Conservation (phyloP, 306 rosid genomes). For the Begonia peltatifolia region DNA sequence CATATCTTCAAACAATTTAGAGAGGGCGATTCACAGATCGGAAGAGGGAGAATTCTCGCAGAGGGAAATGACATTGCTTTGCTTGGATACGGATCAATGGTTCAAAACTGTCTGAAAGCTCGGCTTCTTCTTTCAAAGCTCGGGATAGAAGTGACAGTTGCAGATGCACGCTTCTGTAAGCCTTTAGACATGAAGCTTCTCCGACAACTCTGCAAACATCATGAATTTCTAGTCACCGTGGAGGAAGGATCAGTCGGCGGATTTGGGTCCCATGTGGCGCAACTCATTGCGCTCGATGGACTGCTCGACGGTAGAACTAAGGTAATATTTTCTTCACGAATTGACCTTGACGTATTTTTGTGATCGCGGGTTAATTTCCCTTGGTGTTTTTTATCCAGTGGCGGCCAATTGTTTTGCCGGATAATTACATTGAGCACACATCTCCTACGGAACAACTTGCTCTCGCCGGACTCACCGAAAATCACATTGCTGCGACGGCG, state of each 20-base stretch:
- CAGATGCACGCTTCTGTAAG: conserved; percentile 97
- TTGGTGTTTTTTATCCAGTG: conserved; percentile 29
- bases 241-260: conserved; percentile 97
- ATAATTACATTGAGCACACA: conserved; percentile 72
- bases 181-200: conserved; percentile 81
- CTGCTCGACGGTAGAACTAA: conserved; percentile 61
- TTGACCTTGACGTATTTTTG: background rate
- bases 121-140: conserved; percentile 63
- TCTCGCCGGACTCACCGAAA: conserved; percentile 68
- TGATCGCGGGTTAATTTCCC: background rate
- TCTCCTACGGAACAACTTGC: conserved; percentile 70
- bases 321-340: conserved; percentile 24
- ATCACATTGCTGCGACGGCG: conserved; percentile 80
- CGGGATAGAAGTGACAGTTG: conserved; percentile 83
- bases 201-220: conserved; percentile 65
- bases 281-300: conserved; percentile 77
- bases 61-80: conserved; percentile 83
- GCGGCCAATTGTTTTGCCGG: conserved; percentile 85
- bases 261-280: conserved; percentile 90
- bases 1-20: background rate
- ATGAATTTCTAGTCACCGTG: conserved; percentile 67
- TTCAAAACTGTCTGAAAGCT: conserved; percentile 81
- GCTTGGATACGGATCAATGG: conserved; percentile 95
- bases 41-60: conserved; percentile 61
- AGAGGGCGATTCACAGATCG: conserved; percentile 34